Evolutionary conservation across 108 stramenopile species (phyloP).

Genomic region (Aurantiochytrium sp.): DNA sequence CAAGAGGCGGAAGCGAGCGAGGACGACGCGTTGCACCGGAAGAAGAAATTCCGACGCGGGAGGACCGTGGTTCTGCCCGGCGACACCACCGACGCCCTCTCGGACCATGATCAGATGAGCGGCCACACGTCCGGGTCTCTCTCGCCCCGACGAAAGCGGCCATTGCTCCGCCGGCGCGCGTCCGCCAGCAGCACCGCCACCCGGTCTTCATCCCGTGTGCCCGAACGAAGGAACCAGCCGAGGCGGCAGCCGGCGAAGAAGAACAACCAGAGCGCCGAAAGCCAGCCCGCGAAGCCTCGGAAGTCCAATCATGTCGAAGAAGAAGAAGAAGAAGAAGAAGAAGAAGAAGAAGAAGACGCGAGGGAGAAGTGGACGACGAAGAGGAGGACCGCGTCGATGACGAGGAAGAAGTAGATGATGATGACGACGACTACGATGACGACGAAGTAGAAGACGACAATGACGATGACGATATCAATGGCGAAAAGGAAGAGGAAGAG

Average conservation of each 20-base stretch:
- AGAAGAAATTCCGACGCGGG: neutral
- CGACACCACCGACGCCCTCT: neutral
- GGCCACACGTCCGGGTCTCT: neutral
- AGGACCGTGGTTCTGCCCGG: neutral
- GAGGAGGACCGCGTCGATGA: too few species aligned
- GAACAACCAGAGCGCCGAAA: too few species aligned
- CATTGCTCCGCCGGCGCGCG: neutral
- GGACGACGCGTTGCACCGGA: neutral
- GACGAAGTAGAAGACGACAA: too few species aligned
- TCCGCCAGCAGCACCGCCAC: neutral
- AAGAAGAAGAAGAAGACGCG: too few species aligned
- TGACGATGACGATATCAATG: too few species aligned
- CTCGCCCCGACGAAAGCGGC: neutral
- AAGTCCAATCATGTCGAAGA: too few species aligned
- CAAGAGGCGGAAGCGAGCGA: neutral
- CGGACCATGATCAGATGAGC: neutral
- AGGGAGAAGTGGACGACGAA: too few species aligned
- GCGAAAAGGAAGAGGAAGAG: too few species aligned
- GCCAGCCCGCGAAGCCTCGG: too few species aligned
- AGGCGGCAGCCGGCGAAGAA: neutral
- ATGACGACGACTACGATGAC: too few species aligned
- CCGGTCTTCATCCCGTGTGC: neutral
- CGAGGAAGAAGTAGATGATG: too few species aligned
- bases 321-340: too few species aligned
- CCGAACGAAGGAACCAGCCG: neutral